Base-by-base conservation (phyloP, 139 green algal genomes). In the Chlorella sp. region DNA sequence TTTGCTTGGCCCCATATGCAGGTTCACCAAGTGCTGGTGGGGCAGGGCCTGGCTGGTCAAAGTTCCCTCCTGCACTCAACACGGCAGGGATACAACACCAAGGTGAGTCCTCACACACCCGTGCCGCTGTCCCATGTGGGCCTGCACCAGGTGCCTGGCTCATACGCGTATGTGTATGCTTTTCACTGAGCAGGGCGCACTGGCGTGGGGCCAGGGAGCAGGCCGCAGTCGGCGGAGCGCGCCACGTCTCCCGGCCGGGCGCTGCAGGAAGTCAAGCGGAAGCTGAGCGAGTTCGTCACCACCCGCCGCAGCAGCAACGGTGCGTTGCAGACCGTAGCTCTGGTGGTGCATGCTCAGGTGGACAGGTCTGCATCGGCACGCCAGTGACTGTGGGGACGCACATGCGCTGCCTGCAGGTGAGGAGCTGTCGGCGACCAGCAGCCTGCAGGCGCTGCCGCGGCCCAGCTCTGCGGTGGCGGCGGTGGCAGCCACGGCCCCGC, bases 211-310 rank as follows among this genome's bases (percentile, higher is more conserved):
- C 60, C 31, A 20, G 49, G 32, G 23, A 82, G 70, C 64, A 66
- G 66, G 6, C 79, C 71, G 34, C 66, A 49, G 70, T 67, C 70
- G 0, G 73, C 76, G 20, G 66, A 68, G 34, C 80, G 75, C 42
- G 74, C 82, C 27, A 66, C 78, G 4, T 94, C 89, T 0, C 90
- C 90, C 1, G 89, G 88, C 1, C 68, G 85, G 0, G 89, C 88
- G 3, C 77, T 95, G 74, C 81, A 80, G 49, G 86, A 93, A 33
- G 87, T 95, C 31, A 88, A 91, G 36, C 62, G 84, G 35, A 90
- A 88, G 76, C 80, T 95, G 20, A 81, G 62, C 35, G 77, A 67
- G 29, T 88, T 73, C 50, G 73, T 83, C 33, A 62, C 33, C 59
- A 82, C 22, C 14, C 17, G 55, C n/a, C n/a, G n/a, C n/a, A n/a